Evolutionary conservation across 306 rosid species (phyloP).

Genomic region (Lathyrus sativus): DNA sequence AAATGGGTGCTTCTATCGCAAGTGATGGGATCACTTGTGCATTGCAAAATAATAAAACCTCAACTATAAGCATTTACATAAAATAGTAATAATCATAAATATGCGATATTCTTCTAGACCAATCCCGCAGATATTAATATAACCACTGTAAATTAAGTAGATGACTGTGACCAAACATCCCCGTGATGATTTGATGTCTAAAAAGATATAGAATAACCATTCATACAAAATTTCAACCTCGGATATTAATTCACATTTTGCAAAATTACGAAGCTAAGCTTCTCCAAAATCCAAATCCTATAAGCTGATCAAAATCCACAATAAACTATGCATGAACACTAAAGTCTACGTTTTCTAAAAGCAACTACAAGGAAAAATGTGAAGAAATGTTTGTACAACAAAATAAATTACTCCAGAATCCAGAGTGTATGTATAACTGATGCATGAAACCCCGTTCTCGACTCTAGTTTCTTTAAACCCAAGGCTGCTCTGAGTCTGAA

Average conservation of each 20-base stretch:
- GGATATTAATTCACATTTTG: conserved; percentile 46
- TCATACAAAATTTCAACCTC: conserved; percentile 53
- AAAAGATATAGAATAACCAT: conserved; percentile 37
- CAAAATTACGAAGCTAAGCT: conserved; percentile 42
- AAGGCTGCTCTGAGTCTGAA: conserved; percentile 38
- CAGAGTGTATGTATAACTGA: conserved; percentile 40
- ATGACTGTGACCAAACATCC: conserved; percentile 16
- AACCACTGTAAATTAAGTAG: conserved; percentile 2
- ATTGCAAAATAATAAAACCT: conserved; percentile 1
- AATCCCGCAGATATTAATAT: background rate
- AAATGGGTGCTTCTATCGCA: background rate
- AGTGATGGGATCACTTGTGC: background rate
- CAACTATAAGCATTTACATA: background rate
- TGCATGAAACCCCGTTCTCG: conserved; percentile 33
- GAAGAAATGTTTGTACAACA: conserved; percentile 55
- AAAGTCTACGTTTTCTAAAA: conserved; percentile 40
- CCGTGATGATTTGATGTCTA: conserved; percentile 13
- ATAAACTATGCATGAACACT: conserved; percentile 39
- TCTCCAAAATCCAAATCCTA: conserved; percentile 14
- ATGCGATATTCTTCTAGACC: background rate
- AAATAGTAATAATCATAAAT: background rate
- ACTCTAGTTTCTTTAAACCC: conserved; percentile 36
- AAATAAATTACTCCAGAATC: conserved; percentile 37
- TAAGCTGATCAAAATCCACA: conserved; percentile 41
- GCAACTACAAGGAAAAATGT: conserved; percentile 1